Percentiles rank a stretch among this genome's conserved stretches.
These are phyloP conservation scores for Lactarius hengduanensis DNA, from an alignment of 768 basidiomycete species.

Conservation along the genomic window DNA sequence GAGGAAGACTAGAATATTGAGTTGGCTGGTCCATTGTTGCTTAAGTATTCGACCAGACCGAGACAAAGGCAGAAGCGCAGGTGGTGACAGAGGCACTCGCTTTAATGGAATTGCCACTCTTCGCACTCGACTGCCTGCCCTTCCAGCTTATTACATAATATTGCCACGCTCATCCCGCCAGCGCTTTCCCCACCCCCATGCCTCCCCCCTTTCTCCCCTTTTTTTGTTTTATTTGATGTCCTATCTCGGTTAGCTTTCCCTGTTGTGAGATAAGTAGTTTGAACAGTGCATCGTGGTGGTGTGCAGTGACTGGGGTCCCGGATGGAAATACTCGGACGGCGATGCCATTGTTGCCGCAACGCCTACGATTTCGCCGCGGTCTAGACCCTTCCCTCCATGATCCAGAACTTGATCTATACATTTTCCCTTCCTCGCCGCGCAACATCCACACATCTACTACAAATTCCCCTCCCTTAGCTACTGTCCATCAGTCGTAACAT, in stretches of 20 bases:
- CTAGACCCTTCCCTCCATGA: constrained; percentile 18
- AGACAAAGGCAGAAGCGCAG: constrained; percentile 4
- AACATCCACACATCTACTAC: constrained; percentile 20
- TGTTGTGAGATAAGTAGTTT: not conserved
- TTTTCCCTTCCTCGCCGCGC: constrained; percentile 17
- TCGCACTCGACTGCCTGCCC: constrained; percentile 6
- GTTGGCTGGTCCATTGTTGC: constrained; percentile 32
- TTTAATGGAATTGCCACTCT: not conserved
- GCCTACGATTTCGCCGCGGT: constrained; percentile 26
- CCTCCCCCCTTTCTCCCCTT: not conserved
- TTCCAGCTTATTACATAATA: constrained; percentile 19
- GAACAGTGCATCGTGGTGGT: not conserved
- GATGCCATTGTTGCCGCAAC: constrained; percentile 24
- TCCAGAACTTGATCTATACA: constrained; percentile 24
- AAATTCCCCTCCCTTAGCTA: constrained; percentile 9
- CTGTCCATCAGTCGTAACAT: constrained; percentile 10
- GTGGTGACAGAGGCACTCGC: constrained; percentile 13
- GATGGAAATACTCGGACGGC: constrained; percentile 5
- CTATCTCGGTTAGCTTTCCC: not conserved
- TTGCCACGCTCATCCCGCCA: constrained; percentile 18
- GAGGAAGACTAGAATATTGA: constrained; percentile 29
- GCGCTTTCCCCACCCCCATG: constrained; percentile 1
- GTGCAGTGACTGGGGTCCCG: constrained; percentile 12
- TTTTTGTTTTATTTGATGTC: not conserved
- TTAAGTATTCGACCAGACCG: constrained; percentile 25